Evolutionary conservation across 345 rosid species (phyloP), one percentile per base, ranked within the genome.

Genomic region (Eutrema yunnanense): DNA sequence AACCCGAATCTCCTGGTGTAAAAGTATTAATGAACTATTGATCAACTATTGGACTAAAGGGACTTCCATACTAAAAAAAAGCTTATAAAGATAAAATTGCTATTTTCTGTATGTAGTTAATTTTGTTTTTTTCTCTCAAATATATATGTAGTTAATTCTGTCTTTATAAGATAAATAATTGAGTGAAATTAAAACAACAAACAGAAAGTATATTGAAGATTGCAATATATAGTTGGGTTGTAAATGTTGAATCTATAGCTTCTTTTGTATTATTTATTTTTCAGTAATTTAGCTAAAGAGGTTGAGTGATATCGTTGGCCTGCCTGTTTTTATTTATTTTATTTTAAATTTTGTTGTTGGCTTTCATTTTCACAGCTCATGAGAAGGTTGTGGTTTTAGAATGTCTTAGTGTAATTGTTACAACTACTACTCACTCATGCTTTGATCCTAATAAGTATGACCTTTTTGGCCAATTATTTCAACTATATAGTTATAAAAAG

Each of bases 381-480:
- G 65, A 75, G 51, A 46, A 53, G 14, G 44, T 48, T 61, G 46
- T 16, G 30, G 52, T 62, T 37, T 62, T 30, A 16, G 8, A 69
- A 54, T 13, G 65, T 62, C 52, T 14, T 19, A 60, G 60, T 75
- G 74, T 75, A 75, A 75, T 75, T 75, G 74, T 75, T 69, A 10
- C 53, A 75, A 75, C 79, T 75, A 51, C 79, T 69, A 75, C 70
- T 69, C 70, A 75, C 69, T 75, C 49, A 46, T 53, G 70, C 36
- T 62, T 46, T 75, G 43, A 16, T 75, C 22, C 37, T 55, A 37
- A 53, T 67, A 14, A 69, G 51, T 75, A 19, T 37, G 70, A 38
- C 74, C 69, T 75, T 75, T 73, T 54, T 16, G 40, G 30, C 74
- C 65, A 53, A 37, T 53, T 69, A 43, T 68, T 68, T 69, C 49